phyloP scores from a whole-genome alignment of 768 basidiomycete genomes.

The Phaeotremella skinneri region DNA sequence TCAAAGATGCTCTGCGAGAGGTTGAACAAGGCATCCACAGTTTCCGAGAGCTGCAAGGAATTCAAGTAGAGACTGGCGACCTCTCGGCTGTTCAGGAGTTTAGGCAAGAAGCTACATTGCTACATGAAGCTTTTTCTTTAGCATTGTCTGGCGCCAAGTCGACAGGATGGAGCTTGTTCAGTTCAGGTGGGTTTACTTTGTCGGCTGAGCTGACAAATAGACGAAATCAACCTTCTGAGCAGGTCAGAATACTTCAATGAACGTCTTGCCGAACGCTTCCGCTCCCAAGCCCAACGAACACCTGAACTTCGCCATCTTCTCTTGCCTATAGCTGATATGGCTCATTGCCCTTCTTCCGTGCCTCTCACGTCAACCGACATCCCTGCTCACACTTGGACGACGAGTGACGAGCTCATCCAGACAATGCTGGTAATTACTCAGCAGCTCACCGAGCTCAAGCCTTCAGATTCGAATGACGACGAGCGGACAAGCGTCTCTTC shows the following conservation, averaged over 20 bases:
- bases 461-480: constrained; percentile 9
- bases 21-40: constrained; percentile 30
- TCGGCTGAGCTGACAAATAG: constrained; percentile 13
- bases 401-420: constrained; percentile 58
- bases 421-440: constrained; percentile 67
- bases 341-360: neutral
- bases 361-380: neutral
- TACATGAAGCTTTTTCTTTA: constrained; percentile 14
- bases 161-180: constrained; percentile 23
- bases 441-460: constrained; percentile 50
- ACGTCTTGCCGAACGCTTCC: constrained; percentile 7
- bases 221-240: constrained; percentile 11
- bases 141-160: constrained; percentile 6
- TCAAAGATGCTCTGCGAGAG: constrained; percentile 24
- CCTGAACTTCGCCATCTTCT: constrained; percentile 50
- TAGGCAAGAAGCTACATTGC: constrained; percentile 14
- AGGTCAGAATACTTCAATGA: constrained; percentile 9
- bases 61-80: constrained; percentile 11
- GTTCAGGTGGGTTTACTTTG: constrained; percentile 18
- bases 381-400: constrained; percentile 19
- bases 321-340: constrained; percentile 49
- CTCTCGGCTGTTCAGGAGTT: constrained; percentile 21
- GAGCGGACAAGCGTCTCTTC: constrained; percentile 4
- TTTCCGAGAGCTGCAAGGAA: constrained; percentile 31
- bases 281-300: constrained; percentile 18